Evolutionary conservation across 2,329 filamentous ascomycete genomes (phyloP), one percentile per base, ranked within the genome.

Genomic region (Pyrenochaeta sp.): DNA sequence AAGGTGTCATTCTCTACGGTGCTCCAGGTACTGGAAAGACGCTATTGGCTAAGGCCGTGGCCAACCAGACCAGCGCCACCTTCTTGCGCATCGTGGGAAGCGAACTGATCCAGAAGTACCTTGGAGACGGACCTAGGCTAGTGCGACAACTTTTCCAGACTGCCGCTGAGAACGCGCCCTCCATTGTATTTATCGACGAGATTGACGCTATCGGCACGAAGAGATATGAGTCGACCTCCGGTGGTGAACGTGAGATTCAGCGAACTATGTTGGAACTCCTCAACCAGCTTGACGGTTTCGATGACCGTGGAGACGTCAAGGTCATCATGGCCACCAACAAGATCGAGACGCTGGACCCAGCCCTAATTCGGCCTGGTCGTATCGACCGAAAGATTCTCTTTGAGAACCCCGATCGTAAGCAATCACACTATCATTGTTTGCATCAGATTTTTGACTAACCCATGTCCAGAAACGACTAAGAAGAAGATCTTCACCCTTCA

Each of bases 261-360:
- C 90, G 95, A 78, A 99, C 95, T 48, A 99, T 99, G 95, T 83
- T 99, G 79, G 95, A 99, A 76, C 87, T 99, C 53, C 89, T 99
- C 42, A 99, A 99, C 81, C 95, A 99, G 82, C 89, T 99, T 8
- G 95, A 99, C 77, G 95, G 95, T 72, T 99, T 99, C 81, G 95
- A 99, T 76, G 96, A 99, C 79, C 91, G 95, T 60, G 96, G 95
- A 69, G 95, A 99, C 76, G 94, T 99, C 80, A 99, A 99, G 84
- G 95, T 99, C 61, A 94, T 99, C 79, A 98, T 99, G 93, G 96
- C 95, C 12, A 99, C 95, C 67, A 99, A 99, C 88, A 99, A 99
- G 87, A 99, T 99, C 68, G 96, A 99, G 69, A 96, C 92, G 3
- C 85, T 99, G 28, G 96, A 99, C 75, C 95, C 95, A 54, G 95